Evolutionary conservation across 1,139 yeast species (phyloP).

Genomic region (Geotrichum macrosporum): DNA sequence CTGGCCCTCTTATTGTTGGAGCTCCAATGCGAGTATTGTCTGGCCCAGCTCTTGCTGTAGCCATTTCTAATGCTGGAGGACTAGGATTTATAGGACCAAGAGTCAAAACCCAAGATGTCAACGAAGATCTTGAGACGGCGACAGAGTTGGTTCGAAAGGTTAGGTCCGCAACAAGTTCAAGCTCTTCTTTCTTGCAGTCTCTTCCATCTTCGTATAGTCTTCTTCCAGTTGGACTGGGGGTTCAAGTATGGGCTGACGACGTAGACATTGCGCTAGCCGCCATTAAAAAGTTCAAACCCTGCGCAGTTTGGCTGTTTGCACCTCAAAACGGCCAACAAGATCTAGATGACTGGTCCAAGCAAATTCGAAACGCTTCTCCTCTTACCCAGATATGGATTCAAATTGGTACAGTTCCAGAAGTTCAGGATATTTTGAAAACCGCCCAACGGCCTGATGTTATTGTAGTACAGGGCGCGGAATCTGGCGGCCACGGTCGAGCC

Average conservation of each 20-base stretch:
- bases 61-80: not conserved
- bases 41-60: not conserved
- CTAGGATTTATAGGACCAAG: not conserved
- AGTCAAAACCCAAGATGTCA: not conserved
- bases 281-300: not conserved
- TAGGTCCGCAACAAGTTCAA: not conserved
- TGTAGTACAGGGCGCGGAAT: not conserved
- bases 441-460: not conserved
- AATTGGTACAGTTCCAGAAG: slow-evolving; percentile 37
- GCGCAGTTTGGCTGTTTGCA: not conserved
- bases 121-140: not conserved
- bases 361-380: not conserved
- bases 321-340: slow-evolving; percentile 40
- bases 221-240: not conserved
- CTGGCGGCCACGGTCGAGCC: not conserved
- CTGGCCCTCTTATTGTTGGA: slow-evolving; percentile 51
- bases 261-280: not conserved
- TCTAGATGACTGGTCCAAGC: slow-evolving; percentile 20
- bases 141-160: not conserved
- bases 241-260: not conserved
- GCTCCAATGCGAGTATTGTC: slow-evolving; percentile 34
- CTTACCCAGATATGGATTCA: slow-evolving; percentile 52
- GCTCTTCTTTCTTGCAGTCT: not conserved
- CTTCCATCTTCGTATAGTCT: not conserved
- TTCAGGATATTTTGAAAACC: slow-evolving; percentile 43